Conservation (phyloP, 495 filamentous ascomycete species). For the Talaromyces nanjingensis region DNA sequence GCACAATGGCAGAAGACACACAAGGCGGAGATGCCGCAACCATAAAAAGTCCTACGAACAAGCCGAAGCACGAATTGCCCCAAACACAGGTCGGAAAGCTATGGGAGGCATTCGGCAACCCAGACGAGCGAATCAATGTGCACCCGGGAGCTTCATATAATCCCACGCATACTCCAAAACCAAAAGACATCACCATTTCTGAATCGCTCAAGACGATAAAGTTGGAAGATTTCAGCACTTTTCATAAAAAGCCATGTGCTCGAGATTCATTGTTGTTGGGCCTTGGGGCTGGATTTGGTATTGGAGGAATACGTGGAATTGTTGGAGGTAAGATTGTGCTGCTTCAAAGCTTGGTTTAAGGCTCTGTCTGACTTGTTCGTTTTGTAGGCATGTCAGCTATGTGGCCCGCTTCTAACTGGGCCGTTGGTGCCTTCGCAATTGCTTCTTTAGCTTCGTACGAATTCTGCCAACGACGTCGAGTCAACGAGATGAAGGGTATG, state of each 20-base stretch:
- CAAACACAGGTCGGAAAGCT: slow-evolving; percentile 44
- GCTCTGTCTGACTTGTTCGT: slow-evolving; percentile 9
- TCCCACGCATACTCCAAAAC: slow-evolving; percentile 36
- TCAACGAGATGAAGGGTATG: slow-evolving; percentile 69
- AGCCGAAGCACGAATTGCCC: slow-evolving; percentile 34
- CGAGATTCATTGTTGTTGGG: slow-evolving; percentile 76
- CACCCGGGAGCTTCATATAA: slow-evolving; percentile 36
- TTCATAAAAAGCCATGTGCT: slow-evolving; percentile 78
- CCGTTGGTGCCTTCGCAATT: slow-evolving; percentile 64
- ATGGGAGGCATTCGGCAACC: slow-evolving; percentile 45
- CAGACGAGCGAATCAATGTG: slow-evolving; percentile 44
- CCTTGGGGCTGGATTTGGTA: slow-evolving; percentile 66
- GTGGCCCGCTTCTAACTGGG: slow-evolving; percentile 69
- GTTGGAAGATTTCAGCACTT: slow-evolving; percentile 58
- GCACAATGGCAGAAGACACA: slow-evolving; percentile 51
- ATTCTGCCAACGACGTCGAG: slow-evolving; percentile 66
- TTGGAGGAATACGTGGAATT: slow-evolving; percentile 65
- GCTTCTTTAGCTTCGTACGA: slow-evolving; percentile 64
- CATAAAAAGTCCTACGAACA: slow-evolving; percentile 13
- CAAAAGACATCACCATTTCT: slow-evolving; percentile 42
- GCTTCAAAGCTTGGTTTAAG: not conserved
- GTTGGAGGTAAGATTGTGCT: slow-evolving; percentile 55
- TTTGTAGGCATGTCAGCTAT: slow-evolving; percentile 33
- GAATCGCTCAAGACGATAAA: slow-evolving; percentile 50
- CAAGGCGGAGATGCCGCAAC: slow-evolving; percentile 20